These are phyloP conservation scores for Cyberlindnera saturnus DNA, from an alignment of 805 yeast species.

Conservation along the genomic window DNA sequence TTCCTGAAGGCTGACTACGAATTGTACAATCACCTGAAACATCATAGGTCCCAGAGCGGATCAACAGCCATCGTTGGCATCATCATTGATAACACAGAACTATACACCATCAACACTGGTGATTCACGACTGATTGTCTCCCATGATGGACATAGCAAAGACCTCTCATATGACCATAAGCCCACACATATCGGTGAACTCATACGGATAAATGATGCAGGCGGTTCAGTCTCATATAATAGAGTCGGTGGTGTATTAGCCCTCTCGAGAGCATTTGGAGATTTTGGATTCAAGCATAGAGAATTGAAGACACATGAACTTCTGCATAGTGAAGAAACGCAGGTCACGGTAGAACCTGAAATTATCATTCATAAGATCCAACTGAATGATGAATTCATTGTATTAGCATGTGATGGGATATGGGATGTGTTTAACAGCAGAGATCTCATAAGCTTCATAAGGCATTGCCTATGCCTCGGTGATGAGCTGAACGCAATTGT, in stretches of 20 bases:
- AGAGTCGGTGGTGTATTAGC: slow-evolving; percentile 96
- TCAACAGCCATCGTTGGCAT: slow-evolving; percentile 46
- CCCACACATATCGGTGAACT: slow-evolving; percentile 94
- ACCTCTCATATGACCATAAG: slow-evolving; percentile 75
- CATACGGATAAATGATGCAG: slow-evolving; percentile 85
- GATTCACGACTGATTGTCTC: slow-evolving; percentile 64
- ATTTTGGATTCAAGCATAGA: slow-evolving; percentile 47
- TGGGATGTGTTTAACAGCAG: slow-evolving; percentile 68
- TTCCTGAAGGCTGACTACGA: slow-evolving; percentile 41
- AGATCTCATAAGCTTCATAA: slow-evolving; percentile 45
- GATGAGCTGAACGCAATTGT: slow-evolving; percentile 53
- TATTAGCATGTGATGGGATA: slow-evolving; percentile 78
- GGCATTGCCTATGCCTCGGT: slow-evolving; percentile 53
- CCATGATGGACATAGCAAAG: slow-evolving; percentile 47
- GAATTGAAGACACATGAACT: slow-evolving; percentile 24
- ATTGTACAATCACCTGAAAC: slow-evolving; percentile 27
- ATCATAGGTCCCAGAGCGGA: slow-evolving; percentile 30
- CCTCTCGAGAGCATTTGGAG: slow-evolving; percentile 85
- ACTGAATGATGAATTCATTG: slow-evolving; percentile 54
- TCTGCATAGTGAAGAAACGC: slow-evolving; percentile 43
- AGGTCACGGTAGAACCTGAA: slow-evolving; percentile 78
- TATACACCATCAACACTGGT: slow-evolving; percentile 67
- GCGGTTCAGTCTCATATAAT: slow-evolving; percentile 89
- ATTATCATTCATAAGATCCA: slow-evolving; percentile 48
- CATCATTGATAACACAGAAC: slow-evolving; percentile 35